Conservation (phyloP, 2,329 filamentous ascomycete species). For the Aspergillus sp. region DNA sequence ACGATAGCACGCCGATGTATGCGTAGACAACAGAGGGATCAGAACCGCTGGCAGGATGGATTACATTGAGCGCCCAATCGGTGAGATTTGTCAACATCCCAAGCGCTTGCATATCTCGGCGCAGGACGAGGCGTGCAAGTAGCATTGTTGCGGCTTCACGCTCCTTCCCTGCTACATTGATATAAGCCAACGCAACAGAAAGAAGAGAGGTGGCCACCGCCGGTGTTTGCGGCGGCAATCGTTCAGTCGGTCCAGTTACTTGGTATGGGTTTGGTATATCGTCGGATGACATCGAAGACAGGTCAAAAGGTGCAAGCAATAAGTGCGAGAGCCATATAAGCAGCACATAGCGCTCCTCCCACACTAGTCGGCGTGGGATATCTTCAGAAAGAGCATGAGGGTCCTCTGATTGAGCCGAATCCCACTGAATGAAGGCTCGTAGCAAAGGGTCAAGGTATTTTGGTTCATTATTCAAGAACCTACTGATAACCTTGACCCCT, state of each 20-base stretch:
- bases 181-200: slow-evolving; percentile 68
- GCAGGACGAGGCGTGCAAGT: slow-evolving; percentile 76
- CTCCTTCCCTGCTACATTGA: slow-evolving; percentile 79
- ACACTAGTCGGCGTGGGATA: slow-evolving; percentile 55
- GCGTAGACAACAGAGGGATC: slow-evolving; percentile 62
- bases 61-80: slow-evolving; percentile 65
- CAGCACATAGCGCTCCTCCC: slow-evolving; percentile 87
- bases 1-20: slow-evolving; percentile 75
- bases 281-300: slow-evolving; percentile 73
- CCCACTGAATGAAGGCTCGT: slow-evolving; percentile 66
- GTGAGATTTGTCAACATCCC: slow-evolving; percentile 69
- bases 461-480: slow-evolving; percentile 88
- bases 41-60: slow-evolving; percentile 50
- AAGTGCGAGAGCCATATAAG: slow-evolving; percentile 85
- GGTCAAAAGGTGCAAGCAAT: slow-evolving; percentile 83
- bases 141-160: slow-evolving; percentile 82
- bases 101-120: slow-evolving; percentile 82
- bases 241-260: slow-evolving; percentile 27
- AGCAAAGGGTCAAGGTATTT: slow-evolving; percentile 80
- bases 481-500: slow-evolving; percentile 86
- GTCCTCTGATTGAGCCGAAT: slow-evolving; percentile 24
- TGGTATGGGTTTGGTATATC: slow-evolving; percentile 37
- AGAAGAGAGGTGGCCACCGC: slow-evolving; percentile 70
- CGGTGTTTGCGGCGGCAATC: slow-evolving; percentile 63
- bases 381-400: slow-evolving; percentile 16